Percentiles rank a stretch among this genome's conserved stretches.
Evolutionary conservation across 371 early-diverging fungal genomes (phyloP).

Genomic region (Apophysomyces variabilis): DNA sequence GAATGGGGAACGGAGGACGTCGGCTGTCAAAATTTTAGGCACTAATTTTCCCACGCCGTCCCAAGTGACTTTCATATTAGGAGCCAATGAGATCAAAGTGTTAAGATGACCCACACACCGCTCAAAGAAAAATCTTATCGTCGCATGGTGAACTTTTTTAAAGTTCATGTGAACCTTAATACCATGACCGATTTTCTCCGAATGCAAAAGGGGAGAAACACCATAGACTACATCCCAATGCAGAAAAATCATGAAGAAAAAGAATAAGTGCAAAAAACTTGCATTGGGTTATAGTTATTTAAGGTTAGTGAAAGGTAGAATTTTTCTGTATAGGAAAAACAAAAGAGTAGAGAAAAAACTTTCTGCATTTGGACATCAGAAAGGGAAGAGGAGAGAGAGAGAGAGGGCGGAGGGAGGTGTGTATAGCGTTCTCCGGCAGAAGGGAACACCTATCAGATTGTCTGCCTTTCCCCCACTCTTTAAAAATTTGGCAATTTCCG

Average conservation of each 20-base stretch:
- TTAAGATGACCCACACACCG: background rate
- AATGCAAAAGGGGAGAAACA: background rate
- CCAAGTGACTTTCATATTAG: constrained; percentile 7
- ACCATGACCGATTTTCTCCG: constrained; percentile 8
- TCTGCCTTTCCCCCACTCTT: background rate
- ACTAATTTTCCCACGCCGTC: constrained; percentile 8
- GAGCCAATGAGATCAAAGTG: background rate
- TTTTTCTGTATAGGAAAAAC: constrained; percentile 3
- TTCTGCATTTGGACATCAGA: background rate
- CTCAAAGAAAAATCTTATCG: constrained; percentile 1
- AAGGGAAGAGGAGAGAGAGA: background rate
- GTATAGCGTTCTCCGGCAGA: background rate
- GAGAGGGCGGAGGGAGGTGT: background rate
- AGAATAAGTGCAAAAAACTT: too few relatives aligned
- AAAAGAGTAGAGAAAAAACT: background rate
- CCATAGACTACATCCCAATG: background rate
- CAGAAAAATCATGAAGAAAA: background rate
- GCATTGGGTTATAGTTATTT: background rate
- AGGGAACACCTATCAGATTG: constrained; percentile 1
- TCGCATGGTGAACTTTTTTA: constrained; percentile 10
- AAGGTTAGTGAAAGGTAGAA: constrained; percentile 1
- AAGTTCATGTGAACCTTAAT: constrained; percentile 10
- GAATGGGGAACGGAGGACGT: constrained; percentile 9
- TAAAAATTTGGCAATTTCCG: background rate
- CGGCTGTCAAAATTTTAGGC: constrained; percentile 10